A percentile compares a stretch with the other conserved stretches of the same genome.
Conservation (phyloP, 176 grass and related monocot species). For the Stipa capillata region DNA sequence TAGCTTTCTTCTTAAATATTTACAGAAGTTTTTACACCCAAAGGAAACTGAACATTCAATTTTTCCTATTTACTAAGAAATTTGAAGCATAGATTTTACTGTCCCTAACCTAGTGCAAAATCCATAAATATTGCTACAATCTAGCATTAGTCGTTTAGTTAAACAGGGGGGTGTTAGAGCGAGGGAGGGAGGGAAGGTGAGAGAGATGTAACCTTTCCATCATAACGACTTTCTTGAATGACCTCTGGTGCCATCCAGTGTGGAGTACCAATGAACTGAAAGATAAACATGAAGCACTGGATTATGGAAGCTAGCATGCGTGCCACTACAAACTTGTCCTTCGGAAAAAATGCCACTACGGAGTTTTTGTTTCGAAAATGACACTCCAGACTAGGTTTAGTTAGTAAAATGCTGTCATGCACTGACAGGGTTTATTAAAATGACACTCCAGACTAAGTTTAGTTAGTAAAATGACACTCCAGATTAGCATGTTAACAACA, state of each 20-base stretch:
- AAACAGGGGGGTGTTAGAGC: neutral
- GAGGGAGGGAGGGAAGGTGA: too few relatives aligned
- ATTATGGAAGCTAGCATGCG: neutral
- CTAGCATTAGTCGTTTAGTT: constrained; percentile 10
- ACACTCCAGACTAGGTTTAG: neutral
- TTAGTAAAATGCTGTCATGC: neutral
- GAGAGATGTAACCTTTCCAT: constrained; percentile 85
- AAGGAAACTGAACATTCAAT: neutral
- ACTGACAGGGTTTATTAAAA: neutral
- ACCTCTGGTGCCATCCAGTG: constrained; percentile 99
- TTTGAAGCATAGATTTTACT: neutral
- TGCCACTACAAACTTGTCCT: neutral
- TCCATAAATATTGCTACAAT: constrained; percentile 9
- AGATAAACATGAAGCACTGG: constrained; percentile 25
- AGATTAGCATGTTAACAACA: neutral
- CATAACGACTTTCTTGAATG: constrained; percentile 99
- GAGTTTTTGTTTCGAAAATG: neutral
- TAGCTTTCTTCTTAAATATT: neutral
- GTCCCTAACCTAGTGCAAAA: neutral
- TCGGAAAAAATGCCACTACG: neutral
- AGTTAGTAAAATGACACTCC: too few relatives aligned
- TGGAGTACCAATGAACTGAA: constrained; percentile 98
- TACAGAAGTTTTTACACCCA: neutral
- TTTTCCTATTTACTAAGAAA: neutral
- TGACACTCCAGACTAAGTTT: too few relatives aligned